A percentile compares a stretch with the other conserved stretches of the same genome.
phyloP scores from a whole-genome alignment of 495 filamentous ascomycete species.

The Melanomma pulvis-pyrius region DNA sequence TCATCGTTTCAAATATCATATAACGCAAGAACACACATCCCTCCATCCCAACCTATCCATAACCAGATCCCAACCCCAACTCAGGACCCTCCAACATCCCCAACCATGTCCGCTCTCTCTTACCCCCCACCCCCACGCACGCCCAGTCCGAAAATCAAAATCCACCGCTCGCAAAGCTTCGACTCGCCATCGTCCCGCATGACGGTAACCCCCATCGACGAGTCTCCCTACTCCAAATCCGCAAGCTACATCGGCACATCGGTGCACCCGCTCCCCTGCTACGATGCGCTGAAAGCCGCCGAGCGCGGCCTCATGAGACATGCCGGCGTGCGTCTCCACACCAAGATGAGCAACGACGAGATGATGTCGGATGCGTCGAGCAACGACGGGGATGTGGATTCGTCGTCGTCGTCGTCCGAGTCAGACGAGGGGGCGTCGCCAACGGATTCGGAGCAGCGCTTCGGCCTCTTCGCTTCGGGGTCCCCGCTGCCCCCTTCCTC shows the following conservation, averaged over 20 bases:
- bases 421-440: neutral
- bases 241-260: neutral
- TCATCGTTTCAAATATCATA: too few relatives aligned
- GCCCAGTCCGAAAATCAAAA: constrained; percentile 31
- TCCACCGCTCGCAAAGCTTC: constrained; percentile 33
- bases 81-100: too few relatives aligned
- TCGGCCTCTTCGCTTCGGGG: constrained; percentile 10
- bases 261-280: neutral
- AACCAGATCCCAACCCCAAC: too few relatives aligned
- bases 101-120: constrained; percentile 16
- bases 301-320: neutral
- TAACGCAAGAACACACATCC: too few relatives aligned
- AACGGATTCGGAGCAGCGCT: neutral
- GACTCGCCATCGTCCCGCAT: constrained; percentile 31
- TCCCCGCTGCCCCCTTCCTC: neutral
- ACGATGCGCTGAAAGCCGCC: constrained; percentile 22
- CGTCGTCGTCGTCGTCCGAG: neutral
- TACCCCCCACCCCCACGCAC: constrained; percentile 16
- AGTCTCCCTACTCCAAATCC: constrained; percentile 31
- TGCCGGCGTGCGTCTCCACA: constrained; percentile 9
- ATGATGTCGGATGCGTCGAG: constrained; percentile 16
- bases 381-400: neutral
- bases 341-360: constrained; percentile 21
- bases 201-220: constrained; percentile 30
- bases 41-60: too few relatives aligned